Percentiles rank a stretch among this genome's conserved stretches.
phyloP scores from a whole-genome alignment of 2,329 filamentous ascomycete genomes.

The Moelleriella libera region DNA sequence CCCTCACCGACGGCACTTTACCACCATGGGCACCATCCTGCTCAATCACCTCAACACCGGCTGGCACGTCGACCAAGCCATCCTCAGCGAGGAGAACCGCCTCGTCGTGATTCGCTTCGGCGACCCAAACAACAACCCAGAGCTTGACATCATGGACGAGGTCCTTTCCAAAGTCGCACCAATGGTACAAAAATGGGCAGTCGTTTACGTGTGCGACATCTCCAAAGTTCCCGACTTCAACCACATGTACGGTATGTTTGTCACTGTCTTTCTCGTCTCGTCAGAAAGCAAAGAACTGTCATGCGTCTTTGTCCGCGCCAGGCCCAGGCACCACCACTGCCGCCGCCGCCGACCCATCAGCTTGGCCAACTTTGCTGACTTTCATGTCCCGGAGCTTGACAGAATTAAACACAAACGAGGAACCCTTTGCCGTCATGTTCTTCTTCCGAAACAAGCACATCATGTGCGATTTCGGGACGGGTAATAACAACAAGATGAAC shows the following conservation, averaged over 20 bases:
- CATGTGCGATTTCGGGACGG: conserved; percentile 95
- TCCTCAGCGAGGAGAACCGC: conserved; percentile 75
- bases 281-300: too few species aligned
- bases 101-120: conserved; percentile 91
- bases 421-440: conserved; percentile 89
- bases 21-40: conserved; percentile 65
- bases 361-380: too few species aligned
- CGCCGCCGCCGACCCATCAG: too few species aligned
- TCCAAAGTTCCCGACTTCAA: conserved; percentile 89
- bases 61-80: conserved; percentile 98
- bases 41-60: conserved; percentile 82
- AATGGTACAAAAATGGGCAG: conserved; percentile 82
- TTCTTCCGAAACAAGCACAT: conserved; percentile 99
- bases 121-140: conserved; percentile 47
- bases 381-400: too few species aligned
- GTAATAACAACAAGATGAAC: conserved; percentile 97
- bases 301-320: too few species aligned
- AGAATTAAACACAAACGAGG: conserved; percentile 16
- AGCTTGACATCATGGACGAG: conserved; percentile 72
- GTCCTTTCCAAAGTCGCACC: conserved; percentile 91
- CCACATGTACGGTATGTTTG: conserved; percentile 62
- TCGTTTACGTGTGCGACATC: conserved; percentile 88
- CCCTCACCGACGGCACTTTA: too few species aligned
- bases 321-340: background rate
- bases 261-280: background rate